These are phyloP conservation scores for Aspergillus hortae DNA, from an alignment of 2,329 filamentous ascomycete species.

Conservation along the genomic window DNA sequence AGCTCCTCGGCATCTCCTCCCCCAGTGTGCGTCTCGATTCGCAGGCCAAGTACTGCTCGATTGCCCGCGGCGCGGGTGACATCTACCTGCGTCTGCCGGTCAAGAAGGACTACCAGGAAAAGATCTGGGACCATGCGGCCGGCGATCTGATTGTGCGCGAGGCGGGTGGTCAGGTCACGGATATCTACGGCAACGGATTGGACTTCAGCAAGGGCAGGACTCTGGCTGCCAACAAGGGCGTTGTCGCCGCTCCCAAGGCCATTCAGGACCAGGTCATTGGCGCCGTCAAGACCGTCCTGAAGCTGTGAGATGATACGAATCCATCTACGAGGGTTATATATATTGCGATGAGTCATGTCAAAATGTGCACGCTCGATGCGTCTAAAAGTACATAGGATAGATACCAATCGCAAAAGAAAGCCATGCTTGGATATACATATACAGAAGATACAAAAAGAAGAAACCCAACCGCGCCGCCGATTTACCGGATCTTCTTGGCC, in stretches of 20 bases:
- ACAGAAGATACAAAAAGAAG: slow-evolving; percentile 22
- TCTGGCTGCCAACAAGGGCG: slow-evolving; percentile 84
- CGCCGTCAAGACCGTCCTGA: slow-evolving; percentile 77
- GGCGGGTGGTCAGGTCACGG: slow-evolving; percentile 87
- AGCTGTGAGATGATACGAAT: slow-evolving; percentile 29
- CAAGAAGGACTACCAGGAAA: slow-evolving; percentile 87
- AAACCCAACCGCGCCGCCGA: slow-evolving; percentile 20
- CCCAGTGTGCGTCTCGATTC: slow-evolving; percentile 95
- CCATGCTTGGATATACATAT: slow-evolving; percentile 25
- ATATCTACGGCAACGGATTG: slow-evolving; percentile 77
- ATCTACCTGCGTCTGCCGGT: slow-evolving; percentile 89
- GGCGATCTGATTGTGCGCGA: slow-evolving; percentile 92
- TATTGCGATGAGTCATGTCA: slow-evolving; percentile 11
- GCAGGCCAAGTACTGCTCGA: slow-evolving; percentile 95
- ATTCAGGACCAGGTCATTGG: slow-evolving; percentile 74
- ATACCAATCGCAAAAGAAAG: slow-evolving; percentile 28
- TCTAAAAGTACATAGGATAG: slow-evolving; percentile 32
- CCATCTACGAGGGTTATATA: slow-evolving; percentile 11
- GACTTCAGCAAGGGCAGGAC: slow-evolving; percentile 87
- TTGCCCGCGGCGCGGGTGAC: slow-evolving; percentile 89
- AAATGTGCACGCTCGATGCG: slow-evolving; percentile 26
- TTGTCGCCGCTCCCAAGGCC: slow-evolving; percentile 77
- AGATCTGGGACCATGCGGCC: slow-evolving; percentile 99
- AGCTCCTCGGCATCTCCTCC: slow-evolving; percentile 79
- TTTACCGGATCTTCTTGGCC: slow-evolving; percentile 92